Evolutionary conservation across 2,329 filamentous ascomycete species (phyloP), one percentile per base, ranked within the genome.

Genomic region (Didymosphaeria variabile): DNA sequence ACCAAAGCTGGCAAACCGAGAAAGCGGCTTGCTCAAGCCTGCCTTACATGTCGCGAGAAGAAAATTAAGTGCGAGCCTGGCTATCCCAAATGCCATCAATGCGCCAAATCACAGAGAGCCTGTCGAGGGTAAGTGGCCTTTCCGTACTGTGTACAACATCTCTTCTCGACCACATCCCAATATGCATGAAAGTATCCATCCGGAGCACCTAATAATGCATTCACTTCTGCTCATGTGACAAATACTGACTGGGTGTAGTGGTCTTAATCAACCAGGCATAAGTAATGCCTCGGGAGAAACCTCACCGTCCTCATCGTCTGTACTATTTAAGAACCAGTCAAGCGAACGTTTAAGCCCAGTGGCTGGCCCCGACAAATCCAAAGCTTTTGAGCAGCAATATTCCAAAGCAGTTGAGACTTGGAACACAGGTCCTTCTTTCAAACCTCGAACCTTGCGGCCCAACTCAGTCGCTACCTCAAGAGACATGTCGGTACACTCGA

Each of bases 51-150:
- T 77, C 88, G 94, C 54, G 93, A 97, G 80, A 97, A 97, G 87
- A 97, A 97, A 84, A 97, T 97, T 81, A 97, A 97, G 79, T 97
- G 94, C 73, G 93, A 97, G 67, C 94, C 93, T 1, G 93, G 94
- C 69, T 90, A 88, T 66, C 91, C 91, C 42, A 93, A 92, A 68
- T 97, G 94, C 71, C 87, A 94, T 57, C 93, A 97, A 79, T 97
- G 94, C 77, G 91, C 95, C 75, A 97, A 97, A 80, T 94, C 94
- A 73, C 92, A 93, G 58, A 87, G 92, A 51, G 84, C 90, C 19
- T 97, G 94, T 86, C 90, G 90, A 79, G 91, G 91, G 76, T 78
- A 68, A 74, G 77, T 78, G 23, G 42, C 44, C 34, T 50, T 58
- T 47, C 55, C 61, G 62, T 68, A 61, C 61, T 47, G 46, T 61